Conservation (phyloP, 768 basidiomycete species). For the Russula sp. region DNA sequence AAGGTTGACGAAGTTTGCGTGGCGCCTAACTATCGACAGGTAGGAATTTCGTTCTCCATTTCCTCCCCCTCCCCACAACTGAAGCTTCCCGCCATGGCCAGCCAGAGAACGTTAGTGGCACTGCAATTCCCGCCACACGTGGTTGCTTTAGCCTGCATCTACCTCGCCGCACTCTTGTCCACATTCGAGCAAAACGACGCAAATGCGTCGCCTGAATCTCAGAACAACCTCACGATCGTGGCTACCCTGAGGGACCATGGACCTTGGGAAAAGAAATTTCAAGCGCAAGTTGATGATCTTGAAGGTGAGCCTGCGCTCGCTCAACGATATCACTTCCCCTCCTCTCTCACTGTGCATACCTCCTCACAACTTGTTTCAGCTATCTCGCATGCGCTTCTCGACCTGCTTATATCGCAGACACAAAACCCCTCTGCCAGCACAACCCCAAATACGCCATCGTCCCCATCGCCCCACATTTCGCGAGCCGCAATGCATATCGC, state of each 20-base stretch:
- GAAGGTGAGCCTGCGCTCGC: constrained; percentile 53
- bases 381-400: constrained; percentile 74
- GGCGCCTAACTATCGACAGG: constrained; percentile 89
- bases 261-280: constrained; percentile 72
- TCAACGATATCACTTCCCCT: not conserved
- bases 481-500: constrained; percentile 38
- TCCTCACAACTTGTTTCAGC: constrained; percentile 42
- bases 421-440: constrained; percentile 62
- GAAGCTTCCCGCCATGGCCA: constrained; percentile 34
- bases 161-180: constrained; percentile 73
- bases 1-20: constrained; percentile 77
- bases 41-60: constrained; percentile 38
- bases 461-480: constrained; percentile 64
- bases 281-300: constrained; percentile 67
- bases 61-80: constrained; percentile 2
- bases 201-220: constrained; percentile 39
- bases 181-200: constrained; percentile 62
- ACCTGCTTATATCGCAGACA: constrained; percentile 62
- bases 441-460: constrained; percentile 72
- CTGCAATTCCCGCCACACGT: constrained; percentile 89
- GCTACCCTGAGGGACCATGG: constrained; percentile 53
- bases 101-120: constrained; percentile 83
- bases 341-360: not conserved
- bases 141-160: constrained; percentile 82
- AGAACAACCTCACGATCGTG: constrained; percentile 50